phyloP scores from a whole-genome alignment of 2,329 filamentous ascomycete species.

The Ascochyta fabae region DNA sequence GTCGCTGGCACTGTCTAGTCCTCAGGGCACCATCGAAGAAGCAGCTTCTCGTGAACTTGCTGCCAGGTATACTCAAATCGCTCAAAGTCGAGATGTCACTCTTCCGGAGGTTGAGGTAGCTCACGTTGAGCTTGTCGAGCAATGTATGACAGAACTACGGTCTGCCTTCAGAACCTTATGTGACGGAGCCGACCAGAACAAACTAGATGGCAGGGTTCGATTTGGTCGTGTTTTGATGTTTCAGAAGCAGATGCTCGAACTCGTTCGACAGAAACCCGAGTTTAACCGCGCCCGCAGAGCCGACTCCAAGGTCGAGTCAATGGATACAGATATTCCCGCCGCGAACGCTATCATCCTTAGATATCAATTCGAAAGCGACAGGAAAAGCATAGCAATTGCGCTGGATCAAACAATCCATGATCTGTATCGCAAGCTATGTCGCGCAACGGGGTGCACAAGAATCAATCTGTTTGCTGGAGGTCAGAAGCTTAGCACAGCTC shows the following conservation, averaged over 20 bases:
- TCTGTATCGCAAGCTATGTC: conserved; percentile 69
- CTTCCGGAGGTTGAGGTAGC: conserved; percentile 59
- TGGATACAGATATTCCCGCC: conserved; percentile 58
- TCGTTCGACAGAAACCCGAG: conserved; percentile 40
- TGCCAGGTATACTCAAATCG: conserved; percentile 69
- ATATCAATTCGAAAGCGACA: conserved; percentile 71
- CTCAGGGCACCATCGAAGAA: conserved; percentile 68
- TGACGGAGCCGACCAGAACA: neutral
- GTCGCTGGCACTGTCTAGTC: conserved; percentile 77
- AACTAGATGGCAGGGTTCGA: conserved; percentile 30
- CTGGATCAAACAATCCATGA: conserved; percentile 73
- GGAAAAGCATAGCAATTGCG: conserved; percentile 70
- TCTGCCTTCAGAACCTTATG: conserved; percentile 29
- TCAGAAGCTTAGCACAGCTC: conserved; percentile 66
- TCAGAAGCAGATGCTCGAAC: conserved; percentile 40
- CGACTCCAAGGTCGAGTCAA: conserved; percentile 45
- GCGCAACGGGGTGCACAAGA: conserved; percentile 76
- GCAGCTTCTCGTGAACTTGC: conserved; percentile 74
- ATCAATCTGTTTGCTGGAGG: conserved; percentile 77
- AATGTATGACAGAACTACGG: conserved; percentile 70
- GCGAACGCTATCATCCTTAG: conserved; percentile 72
- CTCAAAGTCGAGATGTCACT: conserved; percentile 48
- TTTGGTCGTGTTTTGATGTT: conserved; percentile 47
- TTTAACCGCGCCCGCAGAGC: conserved; percentile 39
- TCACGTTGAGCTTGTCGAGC: conserved; percentile 74